These are phyloP conservation scores for Parasitella parasitica DNA, from an alignment of 371 early-diverging fungal genomes.

Conservation along the genomic window DNA sequence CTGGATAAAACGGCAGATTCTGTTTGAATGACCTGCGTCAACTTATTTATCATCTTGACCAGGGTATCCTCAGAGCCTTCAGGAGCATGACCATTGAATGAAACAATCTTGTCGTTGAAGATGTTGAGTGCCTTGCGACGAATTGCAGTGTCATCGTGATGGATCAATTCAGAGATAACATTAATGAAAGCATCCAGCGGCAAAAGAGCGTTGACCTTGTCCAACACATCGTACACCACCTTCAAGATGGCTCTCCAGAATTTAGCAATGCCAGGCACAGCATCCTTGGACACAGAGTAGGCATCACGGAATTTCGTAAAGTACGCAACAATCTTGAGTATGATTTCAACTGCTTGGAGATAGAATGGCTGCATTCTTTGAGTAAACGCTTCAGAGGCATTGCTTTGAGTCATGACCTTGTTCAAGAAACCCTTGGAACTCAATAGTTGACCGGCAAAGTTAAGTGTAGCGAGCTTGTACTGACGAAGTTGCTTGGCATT, in stretches of 20 bases:
- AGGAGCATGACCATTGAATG: conserved; percentile 45
- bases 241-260: conserved; percentile 65
- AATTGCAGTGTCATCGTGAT: conserved; percentile 65
- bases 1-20: conserved; percentile 31
- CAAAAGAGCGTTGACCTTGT: conserved; percentile 74
- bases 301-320: conserved; percentile 47
- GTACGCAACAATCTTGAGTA: conserved; percentile 55
- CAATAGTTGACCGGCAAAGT: conserved; percentile 68
- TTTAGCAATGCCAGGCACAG: conserved; percentile 42
- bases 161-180: conserved; percentile 67
- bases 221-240: conserved; percentile 72
- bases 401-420: conserved; percentile 50
- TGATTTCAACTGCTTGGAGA: conserved; percentile 48
- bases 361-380: conserved; percentile 53
- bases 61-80: conserved; percentile 44
- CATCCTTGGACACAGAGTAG: conserved; percentile 36
- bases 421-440: conserved; percentile 63
- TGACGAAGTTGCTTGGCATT: conserved; percentile 72
- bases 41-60: conserved; percentile 47
- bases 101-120: conserved; percentile 68
- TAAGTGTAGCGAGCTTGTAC: conserved; percentile 72
- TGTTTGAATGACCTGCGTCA: conserved; percentile 48
- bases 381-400: conserved; percentile 35
- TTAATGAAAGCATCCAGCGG: conserved; percentile 72
- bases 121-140: conserved; percentile 82